Conservation (phyloP, 1,284 basidiomycete genomes). For the Mycena citricolor region DNA sequence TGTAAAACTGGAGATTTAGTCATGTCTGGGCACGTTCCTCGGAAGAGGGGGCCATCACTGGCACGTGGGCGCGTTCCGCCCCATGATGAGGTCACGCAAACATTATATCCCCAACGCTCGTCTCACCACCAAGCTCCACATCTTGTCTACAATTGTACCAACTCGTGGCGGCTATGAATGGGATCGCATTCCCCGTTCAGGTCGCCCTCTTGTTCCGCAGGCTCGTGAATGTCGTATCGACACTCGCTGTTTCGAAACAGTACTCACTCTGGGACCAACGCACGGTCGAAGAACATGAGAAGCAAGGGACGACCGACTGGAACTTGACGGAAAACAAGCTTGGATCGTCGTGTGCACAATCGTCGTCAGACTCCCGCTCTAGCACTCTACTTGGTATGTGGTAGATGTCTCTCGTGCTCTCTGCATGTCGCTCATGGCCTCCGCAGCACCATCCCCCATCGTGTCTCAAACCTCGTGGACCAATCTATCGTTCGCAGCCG, state of each 20-base stretch:
- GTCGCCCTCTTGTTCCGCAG: conserved; percentile 60
- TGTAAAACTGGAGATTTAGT: no score
- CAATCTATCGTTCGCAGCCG: no score
- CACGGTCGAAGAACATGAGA: conserved; percentile 5
- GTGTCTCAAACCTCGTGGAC: not conserved
- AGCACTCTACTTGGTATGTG: conserved; percentile 1
- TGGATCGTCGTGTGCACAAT: conserved; percentile 22
- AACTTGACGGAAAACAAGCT: conserved; percentile 14
- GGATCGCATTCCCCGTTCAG: conserved; percentile 37
- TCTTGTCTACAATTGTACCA: no score
- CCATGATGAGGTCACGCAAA: no score
- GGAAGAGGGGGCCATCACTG: no score
- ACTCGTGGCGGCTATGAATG: no score
- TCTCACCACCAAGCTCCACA: no score
- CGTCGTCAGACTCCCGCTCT: not conserved
- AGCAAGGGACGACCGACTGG: conserved; percentile 11
- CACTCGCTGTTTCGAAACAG: conserved; percentile 64
- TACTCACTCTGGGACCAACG: conserved; percentile 42
- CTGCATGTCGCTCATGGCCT: not conserved
- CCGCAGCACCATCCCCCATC: not conserved
- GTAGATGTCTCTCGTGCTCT: not conserved
- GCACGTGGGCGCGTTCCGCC: no score
- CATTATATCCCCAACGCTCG: no score
- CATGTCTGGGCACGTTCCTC: no score
- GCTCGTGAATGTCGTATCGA: conserved; percentile 64